Base-by-base conservation (phyloP, 2,329 filamentous ascomycete species). In the Aspergillus arachidicola region DNA sequence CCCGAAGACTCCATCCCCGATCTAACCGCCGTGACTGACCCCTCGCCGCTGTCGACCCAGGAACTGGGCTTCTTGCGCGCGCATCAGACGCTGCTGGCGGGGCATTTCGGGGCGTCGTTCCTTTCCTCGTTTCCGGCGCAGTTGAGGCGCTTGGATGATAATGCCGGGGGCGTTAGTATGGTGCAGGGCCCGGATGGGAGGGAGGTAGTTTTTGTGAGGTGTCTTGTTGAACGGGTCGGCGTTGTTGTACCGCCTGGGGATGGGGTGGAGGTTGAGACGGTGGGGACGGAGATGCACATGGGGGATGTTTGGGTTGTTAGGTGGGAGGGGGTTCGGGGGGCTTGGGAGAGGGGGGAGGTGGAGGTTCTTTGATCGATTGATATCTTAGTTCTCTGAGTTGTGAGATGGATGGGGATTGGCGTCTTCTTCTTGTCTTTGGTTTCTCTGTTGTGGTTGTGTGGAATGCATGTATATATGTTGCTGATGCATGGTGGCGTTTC, bases 131-230 rank as follows among this genome's bases (percentile, higher is more conserved):
- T 99, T 71, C 95, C 95, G 0, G 80, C 86, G 16, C 84, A 87
- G 53, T 78, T 99, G 71, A 91, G 94, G 76, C 89, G 93, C 69
- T 82, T 99, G 59, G 96, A 98, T 79, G 95, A 99, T 80, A 92
- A 91, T 16, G 89, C 91, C 0, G 94, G 93, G 34, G 94, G 94
- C 11, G 89, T 94, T 61, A 93, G 87, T 80, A 99, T 99, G 95
- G 87, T 98, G 34, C 93, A 97, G 73, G 84, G 86, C 2, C 95
- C 95, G 0, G 95, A 98, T 75, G 80, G 88, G 55, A 91, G 95
- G 64, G 84, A 86, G 2, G 93, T 93, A 9, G 94, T 98, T 2
- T 97, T 99, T 77, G 88, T 93, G 46, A 84, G 94, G 65, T 82
- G 80, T 76, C 62, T 82, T 26, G 75, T 64, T 0, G 77, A 75